Percentiles rank a stretch among this genome's conserved stretches.
phyloP scores from a whole-genome alignment of 139 green algal genomes.

The Chlorella sp. region DNA sequence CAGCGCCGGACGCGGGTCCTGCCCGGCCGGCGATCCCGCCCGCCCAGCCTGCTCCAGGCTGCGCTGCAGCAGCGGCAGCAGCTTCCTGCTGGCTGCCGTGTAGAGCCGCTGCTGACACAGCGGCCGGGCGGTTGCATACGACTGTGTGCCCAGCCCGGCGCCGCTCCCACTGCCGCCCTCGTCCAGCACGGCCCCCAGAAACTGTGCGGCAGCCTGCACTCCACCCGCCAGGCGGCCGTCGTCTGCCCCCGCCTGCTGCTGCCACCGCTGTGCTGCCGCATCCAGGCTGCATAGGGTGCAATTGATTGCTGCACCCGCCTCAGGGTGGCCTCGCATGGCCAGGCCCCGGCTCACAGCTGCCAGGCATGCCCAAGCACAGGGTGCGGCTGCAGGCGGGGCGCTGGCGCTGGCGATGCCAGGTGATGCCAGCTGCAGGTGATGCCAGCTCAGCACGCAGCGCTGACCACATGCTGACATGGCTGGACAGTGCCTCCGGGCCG shows the following conservation, averaged over 20 bases:
- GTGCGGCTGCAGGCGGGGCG: background rate
- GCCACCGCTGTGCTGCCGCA: too few species aligned
- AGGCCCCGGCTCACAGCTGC: background rate
- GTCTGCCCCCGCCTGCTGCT: background rate
- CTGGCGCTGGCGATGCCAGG: background rate
- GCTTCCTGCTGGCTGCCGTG: conserved; percentile 9
- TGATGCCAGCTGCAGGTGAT: conserved; percentile 14
- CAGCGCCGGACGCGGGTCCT: background rate
- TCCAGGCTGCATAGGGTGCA: background rate
- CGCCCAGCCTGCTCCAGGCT: background rate
- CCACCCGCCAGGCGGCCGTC: background rate
- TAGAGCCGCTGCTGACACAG: conserved; percentile 49
- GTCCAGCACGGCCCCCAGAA: background rate
- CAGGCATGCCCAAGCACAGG: conserved; percentile 10
- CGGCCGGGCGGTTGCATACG: conserved; percentile 24
- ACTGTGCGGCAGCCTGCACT: background rate
- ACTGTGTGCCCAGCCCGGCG: background rate
- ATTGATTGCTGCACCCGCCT: background rate
- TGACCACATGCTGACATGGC: conserved; percentile 9
- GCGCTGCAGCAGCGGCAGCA: conserved; percentile 29
- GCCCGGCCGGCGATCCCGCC: background rate
- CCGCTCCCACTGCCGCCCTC: background rate
- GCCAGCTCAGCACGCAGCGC: conserved; percentile 23
- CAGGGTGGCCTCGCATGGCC: conserved; percentile 19
- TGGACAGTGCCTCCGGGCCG: background rate